phyloP scores from a whole-genome alignment of 331 rosid genomes.

The Phaseolus coccineus region DNA sequence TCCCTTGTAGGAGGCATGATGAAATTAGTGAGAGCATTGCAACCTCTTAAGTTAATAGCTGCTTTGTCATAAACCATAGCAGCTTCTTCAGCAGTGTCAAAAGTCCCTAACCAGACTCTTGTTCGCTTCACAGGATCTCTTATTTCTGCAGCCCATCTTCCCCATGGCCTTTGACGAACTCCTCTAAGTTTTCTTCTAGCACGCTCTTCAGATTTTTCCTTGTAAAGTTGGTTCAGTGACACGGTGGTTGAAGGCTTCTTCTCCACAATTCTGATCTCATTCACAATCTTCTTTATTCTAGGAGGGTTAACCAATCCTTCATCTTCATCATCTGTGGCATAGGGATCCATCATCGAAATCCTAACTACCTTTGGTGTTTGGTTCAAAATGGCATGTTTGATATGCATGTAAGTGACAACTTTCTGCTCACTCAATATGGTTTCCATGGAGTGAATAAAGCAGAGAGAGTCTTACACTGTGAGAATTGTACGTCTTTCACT shows the following conservation, averaged over 20 bases:
- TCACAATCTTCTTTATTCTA: conserved; percentile 48
- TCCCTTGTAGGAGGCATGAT: conserved; percentile 42
- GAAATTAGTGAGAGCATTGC: conserved; percentile 66
- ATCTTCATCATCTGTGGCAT: conserved; percentile 70
- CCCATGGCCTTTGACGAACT: conserved; percentile 75
- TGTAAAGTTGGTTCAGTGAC: not conserved
- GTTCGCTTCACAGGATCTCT: conserved; percentile 57
- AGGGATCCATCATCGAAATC: conserved; percentile 51
- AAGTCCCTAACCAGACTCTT: conserved; percentile 82
- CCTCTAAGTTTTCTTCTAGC: conserved; percentile 54
- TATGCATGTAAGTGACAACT: conserved; percentile 45
- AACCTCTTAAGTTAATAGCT: conserved; percentile 62
- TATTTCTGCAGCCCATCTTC: conserved; percentile 86
- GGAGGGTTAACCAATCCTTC: conserved; percentile 9
- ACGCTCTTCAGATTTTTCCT: not conserved
- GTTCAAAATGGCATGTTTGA: not conserved
- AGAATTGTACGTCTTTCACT: not conserved
- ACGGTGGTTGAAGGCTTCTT: not conserved
- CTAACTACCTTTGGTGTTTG: conserved; percentile 50
- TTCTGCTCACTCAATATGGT: conserved; percentile 45
- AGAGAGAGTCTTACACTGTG: not conserved
- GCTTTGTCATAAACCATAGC: conserved; percentile 72
- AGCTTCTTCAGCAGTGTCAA: conserved; percentile 71
- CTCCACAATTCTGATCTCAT: conserved; percentile 57
- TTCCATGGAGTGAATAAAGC: conserved; percentile 41